These are phyloP conservation scores for Aspergillus sp. DNA, from an alignment of 2,329 filamentous ascomycete genomes.

Conservation along the genomic window DNA sequence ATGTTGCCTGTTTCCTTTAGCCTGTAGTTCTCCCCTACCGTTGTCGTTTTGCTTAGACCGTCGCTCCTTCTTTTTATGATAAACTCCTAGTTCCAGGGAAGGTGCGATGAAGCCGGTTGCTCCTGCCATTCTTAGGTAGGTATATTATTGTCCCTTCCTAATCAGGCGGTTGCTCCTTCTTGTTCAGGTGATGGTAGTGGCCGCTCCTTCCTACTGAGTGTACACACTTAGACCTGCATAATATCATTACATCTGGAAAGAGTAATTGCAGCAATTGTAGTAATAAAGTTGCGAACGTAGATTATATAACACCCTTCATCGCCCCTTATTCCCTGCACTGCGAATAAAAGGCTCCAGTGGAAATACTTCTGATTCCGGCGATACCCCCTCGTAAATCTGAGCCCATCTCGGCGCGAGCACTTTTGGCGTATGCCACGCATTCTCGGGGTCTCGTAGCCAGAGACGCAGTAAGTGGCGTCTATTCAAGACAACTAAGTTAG, in stretches of 20 bases:
- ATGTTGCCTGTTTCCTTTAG: not conserved
- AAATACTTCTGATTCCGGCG: not conserved
- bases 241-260: no score
- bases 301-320: not conserved
- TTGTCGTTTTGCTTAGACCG: no score
- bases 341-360: not conserved
- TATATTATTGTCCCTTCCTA: no score
- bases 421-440: conserved; percentile 47
- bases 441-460: conserved; percentile 50
- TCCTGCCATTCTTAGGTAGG: not conserved
- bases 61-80: not conserved
- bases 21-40: not conserved
- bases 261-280: no score
- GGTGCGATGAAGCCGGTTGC: not conserved
- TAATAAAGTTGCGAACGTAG: not conserved
- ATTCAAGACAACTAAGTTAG: conserved; percentile 4
- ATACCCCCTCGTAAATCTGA: not conserved
- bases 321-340: not conserved
- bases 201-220: no score
- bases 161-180: not conserved
- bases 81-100: not conserved
- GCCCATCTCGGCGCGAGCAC: conserved; percentile 22
- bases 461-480: conserved; percentile 48
- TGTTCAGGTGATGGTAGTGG: no score
- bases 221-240: no score